phyloP scores from a whole-genome alignment of 2,329 filamentous ascomycete species.

The Sclerotinia spermophila region DNA sequence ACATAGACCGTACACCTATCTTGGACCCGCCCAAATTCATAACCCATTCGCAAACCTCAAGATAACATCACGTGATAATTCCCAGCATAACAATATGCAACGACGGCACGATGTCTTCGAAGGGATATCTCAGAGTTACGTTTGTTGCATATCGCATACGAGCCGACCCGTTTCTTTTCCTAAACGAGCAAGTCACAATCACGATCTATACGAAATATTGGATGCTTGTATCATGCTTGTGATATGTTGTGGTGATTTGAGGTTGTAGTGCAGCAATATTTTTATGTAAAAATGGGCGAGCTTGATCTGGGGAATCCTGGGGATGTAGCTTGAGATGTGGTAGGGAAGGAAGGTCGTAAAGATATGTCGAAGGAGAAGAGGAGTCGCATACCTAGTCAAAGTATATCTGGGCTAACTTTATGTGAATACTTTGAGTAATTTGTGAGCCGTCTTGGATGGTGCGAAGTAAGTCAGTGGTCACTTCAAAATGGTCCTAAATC shows the following conservation, averaged over 20 bases:
- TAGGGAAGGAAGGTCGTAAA: too few relatives aligned
- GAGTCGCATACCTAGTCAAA: too few relatives aligned
- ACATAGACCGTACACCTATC: not conserved
- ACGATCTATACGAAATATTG: not conserved
- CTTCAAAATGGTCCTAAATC: not conserved
- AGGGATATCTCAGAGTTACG: not conserved
- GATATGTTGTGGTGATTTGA: not conserved
- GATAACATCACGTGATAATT: not conserved
- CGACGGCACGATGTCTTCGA: not conserved
- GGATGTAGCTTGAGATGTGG: not conserved
- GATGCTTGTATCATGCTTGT: not conserved
- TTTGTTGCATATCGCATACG: constrained; percentile 13
- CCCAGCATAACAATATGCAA: not conserved
- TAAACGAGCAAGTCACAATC: not conserved
- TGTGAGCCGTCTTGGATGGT: not conserved
- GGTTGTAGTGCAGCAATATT: not conserved
- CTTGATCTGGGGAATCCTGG: not conserved
- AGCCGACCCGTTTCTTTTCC: constrained; percentile 3
- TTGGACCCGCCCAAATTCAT: not conserved
- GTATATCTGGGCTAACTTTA: not conserved
- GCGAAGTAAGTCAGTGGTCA: not conserved
- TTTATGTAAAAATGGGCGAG: not conserved
- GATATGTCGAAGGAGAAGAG: too few relatives aligned
- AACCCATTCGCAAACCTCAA: not conserved
- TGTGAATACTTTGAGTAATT: not conserved